These are phyloP conservation scores for Castanea mollissima DNA, from an alignment of 306 rosid species.

Conservation along the genomic window DNA sequence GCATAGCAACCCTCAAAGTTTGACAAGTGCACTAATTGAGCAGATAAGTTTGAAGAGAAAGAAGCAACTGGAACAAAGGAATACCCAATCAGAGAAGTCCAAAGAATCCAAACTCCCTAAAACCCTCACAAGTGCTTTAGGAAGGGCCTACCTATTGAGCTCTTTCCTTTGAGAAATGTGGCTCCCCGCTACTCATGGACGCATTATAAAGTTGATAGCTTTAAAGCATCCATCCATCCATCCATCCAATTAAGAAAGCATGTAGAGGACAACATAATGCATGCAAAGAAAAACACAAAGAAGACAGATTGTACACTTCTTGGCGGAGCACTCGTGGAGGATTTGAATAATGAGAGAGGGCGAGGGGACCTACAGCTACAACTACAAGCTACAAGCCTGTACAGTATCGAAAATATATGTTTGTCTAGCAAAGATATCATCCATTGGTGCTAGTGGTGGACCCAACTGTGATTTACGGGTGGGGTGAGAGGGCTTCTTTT, in stretches of 20 bases:
- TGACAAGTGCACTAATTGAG: not conserved
- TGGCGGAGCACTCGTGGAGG: slow-evolving; percentile 23
- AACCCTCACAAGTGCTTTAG: not conserved
- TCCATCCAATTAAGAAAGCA: slow-evolving; percentile 17
- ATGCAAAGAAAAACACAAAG: slow-evolving; percentile 37
- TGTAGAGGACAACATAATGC: slow-evolving; percentile 42
- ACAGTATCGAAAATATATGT: too few relatives aligned
- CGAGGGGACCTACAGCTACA: slow-evolving; percentile 6
- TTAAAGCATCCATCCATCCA: slow-evolving; percentile 24
- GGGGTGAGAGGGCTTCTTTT: not conserved
- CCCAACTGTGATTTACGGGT: slow-evolving; percentile 13
- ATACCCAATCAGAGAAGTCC: slow-evolving; percentile 7
- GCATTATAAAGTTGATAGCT: slow-evolving; percentile 19
- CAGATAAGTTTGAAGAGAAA: slow-evolving; percentile 4
- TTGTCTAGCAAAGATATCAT: not conserved
- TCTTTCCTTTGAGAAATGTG: not conserved
- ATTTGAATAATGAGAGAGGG: slow-evolving; percentile 24
- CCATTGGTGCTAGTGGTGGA: slow-evolving; percentile 23
- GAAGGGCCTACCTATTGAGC: not conserved
- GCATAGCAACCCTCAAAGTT: too few relatives aligned
- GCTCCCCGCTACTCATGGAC: slow-evolving; percentile 28
- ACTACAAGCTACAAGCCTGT: too few relatives aligned
- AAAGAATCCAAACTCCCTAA: not conserved
- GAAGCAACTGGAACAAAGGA: not conserved
- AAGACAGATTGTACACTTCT: slow-evolving; percentile 28